phyloP scores from a whole-genome alignment of 306 rosid species.

The Sphenostylis stenocarpa region DNA sequence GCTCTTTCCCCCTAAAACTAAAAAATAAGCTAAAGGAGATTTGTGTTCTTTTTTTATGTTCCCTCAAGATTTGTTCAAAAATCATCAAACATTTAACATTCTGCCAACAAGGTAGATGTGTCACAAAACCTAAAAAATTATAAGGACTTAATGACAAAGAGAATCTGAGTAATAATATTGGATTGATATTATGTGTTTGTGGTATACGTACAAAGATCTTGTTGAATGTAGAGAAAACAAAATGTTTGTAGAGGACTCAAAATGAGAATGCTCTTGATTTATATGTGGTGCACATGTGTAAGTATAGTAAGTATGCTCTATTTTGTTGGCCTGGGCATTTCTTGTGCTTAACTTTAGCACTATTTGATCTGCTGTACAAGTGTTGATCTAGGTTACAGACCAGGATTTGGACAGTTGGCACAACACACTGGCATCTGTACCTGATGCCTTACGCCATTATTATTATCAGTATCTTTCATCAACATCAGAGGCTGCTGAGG shows the following conservation, averaged over 20 bases:
- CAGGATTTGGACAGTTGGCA: constrained; percentile 89
- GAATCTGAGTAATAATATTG: not conserved
- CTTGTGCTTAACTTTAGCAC: constrained; percentile 16
- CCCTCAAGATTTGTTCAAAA: too few relatives aligned
- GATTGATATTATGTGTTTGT: not conserved
- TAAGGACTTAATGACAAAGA: too few relatives aligned
- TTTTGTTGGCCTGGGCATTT: not conserved
- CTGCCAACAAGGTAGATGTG: too few relatives aligned
- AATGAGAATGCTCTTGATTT: not conserved
- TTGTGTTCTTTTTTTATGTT: too few relatives aligned
- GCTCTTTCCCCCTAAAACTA: too few relatives aligned
- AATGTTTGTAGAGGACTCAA: not conserved
- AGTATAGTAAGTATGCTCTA: not conserved
- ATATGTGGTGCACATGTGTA: constrained; percentile 4
- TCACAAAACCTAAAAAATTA: too few relatives aligned
- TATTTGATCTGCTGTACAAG: constrained; percentile 30
- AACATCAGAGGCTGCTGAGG: constrained; percentile 96
- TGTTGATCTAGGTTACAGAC: constrained; percentile 68
- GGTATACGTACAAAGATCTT: not conserved
- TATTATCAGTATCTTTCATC: constrained; percentile 93
- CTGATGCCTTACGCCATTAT: constrained; percentile 97
- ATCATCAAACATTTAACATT: too few relatives aligned
- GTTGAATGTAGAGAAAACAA: not conserved
- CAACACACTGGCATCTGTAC: constrained; percentile 81
- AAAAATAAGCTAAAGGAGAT: too few relatives aligned